A percentile compares a stretch with the other conserved stretches of the same genome.
Conservation (phyloP, 345 rosid species). For the Eucalyptus pauciflora region DNA sequence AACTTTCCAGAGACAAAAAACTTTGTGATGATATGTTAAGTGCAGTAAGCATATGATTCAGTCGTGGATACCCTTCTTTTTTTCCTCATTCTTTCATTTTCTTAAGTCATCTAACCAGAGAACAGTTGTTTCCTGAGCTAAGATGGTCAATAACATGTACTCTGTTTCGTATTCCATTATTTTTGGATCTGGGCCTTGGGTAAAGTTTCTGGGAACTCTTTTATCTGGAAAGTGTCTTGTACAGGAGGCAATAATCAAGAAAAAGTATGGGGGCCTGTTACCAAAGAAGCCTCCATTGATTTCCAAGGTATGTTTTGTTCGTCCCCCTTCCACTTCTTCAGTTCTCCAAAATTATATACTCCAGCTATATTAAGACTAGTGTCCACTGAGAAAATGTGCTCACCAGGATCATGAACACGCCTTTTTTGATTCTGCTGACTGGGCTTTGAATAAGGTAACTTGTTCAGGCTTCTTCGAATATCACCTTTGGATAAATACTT, state of each 20-base stretch:
- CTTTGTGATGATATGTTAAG: not conserved
- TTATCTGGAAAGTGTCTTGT: not conserved
- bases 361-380: not conserved
- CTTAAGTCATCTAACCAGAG: not conserved
- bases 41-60: not conserved
- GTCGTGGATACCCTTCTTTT: not conserved
- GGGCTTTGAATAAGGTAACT: slow-evolving; percentile 83
- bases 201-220: not conserved
- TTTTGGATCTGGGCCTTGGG: not conserved
- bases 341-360: not conserved
- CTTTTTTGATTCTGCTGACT: slow-evolving; percentile 88
- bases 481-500: not conserved
- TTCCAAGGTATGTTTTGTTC: slow-evolving; percentile 38
- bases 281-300: slow-evolving; percentile 69
- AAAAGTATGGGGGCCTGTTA: slow-evolving; percentile 63
- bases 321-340: not conserved
- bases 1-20: not conserved
- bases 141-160: not conserved
- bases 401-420: slow-evolving; percentile 78
- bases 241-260: slow-evolving; percentile 56
- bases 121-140: not conserved
- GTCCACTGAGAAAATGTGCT: not conserved
- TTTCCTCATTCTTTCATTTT: not conserved
- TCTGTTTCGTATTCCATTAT: not conserved
- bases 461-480: not conserved